Evolutionary conservation across 768 basidiomycete genomes (phyloP).

Genomic region (Pisolithus albus): DNA sequence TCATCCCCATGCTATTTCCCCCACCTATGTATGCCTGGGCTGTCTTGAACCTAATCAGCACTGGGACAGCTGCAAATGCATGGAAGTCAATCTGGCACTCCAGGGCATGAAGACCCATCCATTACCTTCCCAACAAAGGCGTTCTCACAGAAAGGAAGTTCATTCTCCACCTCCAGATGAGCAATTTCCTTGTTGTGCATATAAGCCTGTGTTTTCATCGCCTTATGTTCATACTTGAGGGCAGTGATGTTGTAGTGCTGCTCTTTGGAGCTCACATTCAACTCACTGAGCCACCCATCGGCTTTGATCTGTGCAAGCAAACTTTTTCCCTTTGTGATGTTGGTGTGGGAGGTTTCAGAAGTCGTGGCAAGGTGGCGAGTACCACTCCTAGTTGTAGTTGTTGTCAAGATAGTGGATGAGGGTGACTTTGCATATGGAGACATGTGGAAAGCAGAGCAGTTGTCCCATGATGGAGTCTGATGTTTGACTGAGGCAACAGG

Average conservation of each 20-base stretch:
- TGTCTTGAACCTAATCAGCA: too few species aligned
- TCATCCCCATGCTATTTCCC: too few species aligned
- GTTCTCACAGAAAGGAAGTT: too few species aligned
- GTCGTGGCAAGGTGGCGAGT: background rate
- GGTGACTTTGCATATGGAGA: background rate
- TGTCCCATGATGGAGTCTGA: background rate
- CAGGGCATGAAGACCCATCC: too few species aligned
- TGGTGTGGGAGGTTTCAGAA: background rate
- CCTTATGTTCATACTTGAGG: background rate
- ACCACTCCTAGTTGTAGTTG: background rate
- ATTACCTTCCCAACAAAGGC: too few species aligned
- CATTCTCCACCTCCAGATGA: background rate
- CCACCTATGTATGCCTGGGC: too few species aligned
- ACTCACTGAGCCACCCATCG: background rate
- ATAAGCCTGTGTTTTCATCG: background rate
- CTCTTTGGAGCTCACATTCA: background rate
- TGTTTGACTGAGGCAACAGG: background rate
- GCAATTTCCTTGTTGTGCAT: background rate
- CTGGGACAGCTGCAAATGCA: too few species aligned
- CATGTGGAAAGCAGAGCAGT: background rate
- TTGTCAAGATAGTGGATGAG: background rate
- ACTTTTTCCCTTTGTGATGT: background rate
- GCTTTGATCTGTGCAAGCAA: background rate
- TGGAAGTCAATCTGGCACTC: too few species aligned
- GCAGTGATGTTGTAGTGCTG: background rate